These are phyloP conservation scores for Wickerhamiella shivajii DNA, from an alignment of 805 yeast genomes.

Conservation along the genomic window DNA sequence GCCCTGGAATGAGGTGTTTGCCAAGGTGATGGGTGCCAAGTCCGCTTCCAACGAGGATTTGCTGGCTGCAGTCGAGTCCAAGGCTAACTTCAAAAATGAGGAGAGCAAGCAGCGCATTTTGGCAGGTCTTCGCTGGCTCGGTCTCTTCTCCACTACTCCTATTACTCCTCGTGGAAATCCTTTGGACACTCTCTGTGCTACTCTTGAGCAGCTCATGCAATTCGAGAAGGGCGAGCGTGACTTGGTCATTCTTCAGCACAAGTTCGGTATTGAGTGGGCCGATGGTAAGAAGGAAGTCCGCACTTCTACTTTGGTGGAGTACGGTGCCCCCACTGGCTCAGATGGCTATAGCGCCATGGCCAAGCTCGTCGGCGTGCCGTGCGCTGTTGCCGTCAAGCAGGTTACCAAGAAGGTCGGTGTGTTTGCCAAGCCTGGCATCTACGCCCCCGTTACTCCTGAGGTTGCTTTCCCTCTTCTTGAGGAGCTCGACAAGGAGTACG, in stretches of 20 bases:
- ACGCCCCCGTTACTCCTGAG: constrained; percentile 87
- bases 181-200: constrained; percentile 91
- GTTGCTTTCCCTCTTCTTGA: constrained; percentile 84
- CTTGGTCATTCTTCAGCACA: constrained; percentile 89
- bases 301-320: constrained; percentile 89
- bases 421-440: constrained; percentile 62
- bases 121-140: constrained; percentile 87
- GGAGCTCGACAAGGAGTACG: constrained; percentile 78
- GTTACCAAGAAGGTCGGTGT: constrained; percentile 57
- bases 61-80: constrained; percentile 55
- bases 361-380: constrained; percentile 93
- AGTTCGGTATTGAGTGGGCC: constrained; percentile 93
- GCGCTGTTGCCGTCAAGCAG: constrained; percentile 86
- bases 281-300: constrained; percentile 83
- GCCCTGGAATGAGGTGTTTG: constrained; percentile 84
- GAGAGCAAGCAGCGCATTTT: constrained; percentile 78
- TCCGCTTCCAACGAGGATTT: constrained; percentile 61
- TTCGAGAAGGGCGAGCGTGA: constrained; percentile 93
- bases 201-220: constrained; percentile 91
- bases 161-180: constrained; percentile 88
- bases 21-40: constrained; percentile 56
- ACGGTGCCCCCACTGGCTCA: constrained; percentile 55
- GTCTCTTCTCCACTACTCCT: constrained; percentile 61
- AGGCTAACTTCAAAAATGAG: constrained; percentile 66
- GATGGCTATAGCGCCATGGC: constrained; percentile 96